Base-by-base conservation (phyloP, 1,284 basidiomycete species). In the Cronartium quercuum region DNA sequence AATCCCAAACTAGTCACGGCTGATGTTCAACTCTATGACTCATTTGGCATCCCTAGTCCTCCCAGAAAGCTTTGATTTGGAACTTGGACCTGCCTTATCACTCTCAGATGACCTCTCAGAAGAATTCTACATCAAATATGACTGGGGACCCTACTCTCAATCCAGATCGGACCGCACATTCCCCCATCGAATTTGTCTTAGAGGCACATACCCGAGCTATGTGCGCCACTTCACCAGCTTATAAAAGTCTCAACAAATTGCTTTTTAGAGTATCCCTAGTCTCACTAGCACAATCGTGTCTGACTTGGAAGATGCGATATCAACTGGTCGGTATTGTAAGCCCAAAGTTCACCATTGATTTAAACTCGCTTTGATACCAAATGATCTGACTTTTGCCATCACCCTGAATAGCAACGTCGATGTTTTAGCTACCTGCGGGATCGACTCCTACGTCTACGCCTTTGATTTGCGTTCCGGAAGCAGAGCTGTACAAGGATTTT, bases 11-110 rank as follows among this genome's bases (percentile, higher is more conserved):
- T 3, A 44, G 0, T 7, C 24, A 21, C 37, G 37, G 35, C 38
- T 21, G 7, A 62, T 15, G 4, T 18, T 66, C 44, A 10, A 24
- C 0, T 3, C 9, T 3, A 5, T 1, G 1, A 3, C 3, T 10
- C 5, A 15, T 21, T 24, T 47, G 5, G 6, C 24, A 29, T 12
- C 12, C 18, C 44, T 75, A 79, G 0, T 95, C 92, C 0, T 91
- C 91, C 64, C 92, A 97, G 82, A 96, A 97, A 82, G 86, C 97
- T 84, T 85, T 98, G 6, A 92, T 98, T 76, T 98, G 95, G 95
- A 97, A 98, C 80, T 85, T 98, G 0, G 84, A 86, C 70, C 83
- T 89, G 60, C 83, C 84, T n/a, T 88, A 86, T 67, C 89, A 87
- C 80, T 89, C 86, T 38, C 89, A 85, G 38, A 29, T 18, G 6